phyloP scores from a whole-genome alignment of 202 grass and related monocot species.

The Saccharum hybrid region DNA sequence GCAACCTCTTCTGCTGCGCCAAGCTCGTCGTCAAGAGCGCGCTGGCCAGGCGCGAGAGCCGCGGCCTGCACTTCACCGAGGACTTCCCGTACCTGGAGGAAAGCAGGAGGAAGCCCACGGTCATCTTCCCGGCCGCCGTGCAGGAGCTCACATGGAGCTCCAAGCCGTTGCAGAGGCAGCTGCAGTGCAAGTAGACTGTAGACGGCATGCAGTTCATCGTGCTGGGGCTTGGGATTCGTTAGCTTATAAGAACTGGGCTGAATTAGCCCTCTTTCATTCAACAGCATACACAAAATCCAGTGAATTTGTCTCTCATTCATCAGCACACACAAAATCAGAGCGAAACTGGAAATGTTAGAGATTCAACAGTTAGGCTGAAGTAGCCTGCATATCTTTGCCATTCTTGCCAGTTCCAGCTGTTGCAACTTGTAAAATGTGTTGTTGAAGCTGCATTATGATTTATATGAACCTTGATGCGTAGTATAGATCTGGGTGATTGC shows the following conservation, averaged over 20 bases:
- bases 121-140: conserved; percentile 78
- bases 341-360: conserved; percentile 15
- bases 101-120: conserved; percentile 90
- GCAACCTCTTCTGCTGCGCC: conserved; percentile 91
- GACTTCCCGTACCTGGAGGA: conserved; percentile 93
- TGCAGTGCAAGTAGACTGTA: conserved; percentile 63
- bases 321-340: not conserved
- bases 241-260: conserved; percentile 24
- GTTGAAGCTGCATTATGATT: conserved; percentile 24
- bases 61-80: conserved; percentile 89
- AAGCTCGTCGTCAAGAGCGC: conserved; percentile 87
- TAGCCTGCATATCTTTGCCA: conserved; percentile 5
- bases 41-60: conserved; percentile 82
- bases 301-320: too few species aligned
- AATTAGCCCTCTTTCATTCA: conserved; percentile 21
- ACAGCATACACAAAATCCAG: conserved; percentile 2
- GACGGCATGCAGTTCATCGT: conserved; percentile 9
- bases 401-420: conserved; percentile 29
- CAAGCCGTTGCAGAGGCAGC: conserved; percentile 81
- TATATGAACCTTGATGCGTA: conserved; percentile 6
- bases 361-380: conserved; percentile 27
- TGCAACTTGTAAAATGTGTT: conserved; percentile 26
- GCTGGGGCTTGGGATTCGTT: conserved; percentile 21
- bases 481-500: conserved; percentile 10
- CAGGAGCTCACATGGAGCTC: conserved; percentile 87